phyloP scores from a whole-genome alignment of 257 asterid genomes.

The Striga asiatica region DNA sequence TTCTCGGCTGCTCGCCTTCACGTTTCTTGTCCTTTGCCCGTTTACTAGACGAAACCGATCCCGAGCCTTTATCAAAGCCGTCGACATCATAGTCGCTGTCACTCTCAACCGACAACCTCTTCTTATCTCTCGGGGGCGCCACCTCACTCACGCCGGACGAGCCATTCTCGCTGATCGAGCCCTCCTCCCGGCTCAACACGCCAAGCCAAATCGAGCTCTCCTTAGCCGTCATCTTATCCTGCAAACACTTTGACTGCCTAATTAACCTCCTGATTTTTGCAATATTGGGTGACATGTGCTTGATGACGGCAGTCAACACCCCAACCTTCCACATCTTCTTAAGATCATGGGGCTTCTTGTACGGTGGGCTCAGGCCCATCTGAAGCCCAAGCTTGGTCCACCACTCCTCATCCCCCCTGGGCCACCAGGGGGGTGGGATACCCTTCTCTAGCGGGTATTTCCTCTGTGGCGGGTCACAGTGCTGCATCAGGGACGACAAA shows the following conservation, averaged over 20 bases:
- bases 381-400: conserved; percentile 31
- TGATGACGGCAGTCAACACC: conserved; percentile 47
- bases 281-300: conserved; percentile 81
- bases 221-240: conserved; percentile 91
- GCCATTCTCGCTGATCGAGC: conserved; percentile 56
- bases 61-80: conserved; percentile 37
- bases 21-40: conserved; percentile 23
- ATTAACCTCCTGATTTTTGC: conserved; percentile 58
- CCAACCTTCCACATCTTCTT: conserved; percentile 55
- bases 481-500: conserved; percentile 46
- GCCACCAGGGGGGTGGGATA: conserved; percentile 56
- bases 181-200: conserved; percentile 66
- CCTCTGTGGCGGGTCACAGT: conserved; percentile 50
- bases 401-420: conserved; percentile 41
- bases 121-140: conserved; percentile 42
- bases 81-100: conserved; percentile 80
- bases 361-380: conserved; percentile 29
- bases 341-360: conserved; percentile 51
- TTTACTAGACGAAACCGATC: conserved; percentile 50
- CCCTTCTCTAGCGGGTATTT: conserved; percentile 45
- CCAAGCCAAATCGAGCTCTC: conserved; percentile 78
- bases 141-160: conserved; percentile 57
- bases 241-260: conserved; percentile 67
- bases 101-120: conserved; percentile 38
- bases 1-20: conserved; percentile 22